Evolutionary conservation across 2,329 filamentous ascomycete species (phyloP).

Genomic region (Pseudogymnoascus verrucosus): DNA sequence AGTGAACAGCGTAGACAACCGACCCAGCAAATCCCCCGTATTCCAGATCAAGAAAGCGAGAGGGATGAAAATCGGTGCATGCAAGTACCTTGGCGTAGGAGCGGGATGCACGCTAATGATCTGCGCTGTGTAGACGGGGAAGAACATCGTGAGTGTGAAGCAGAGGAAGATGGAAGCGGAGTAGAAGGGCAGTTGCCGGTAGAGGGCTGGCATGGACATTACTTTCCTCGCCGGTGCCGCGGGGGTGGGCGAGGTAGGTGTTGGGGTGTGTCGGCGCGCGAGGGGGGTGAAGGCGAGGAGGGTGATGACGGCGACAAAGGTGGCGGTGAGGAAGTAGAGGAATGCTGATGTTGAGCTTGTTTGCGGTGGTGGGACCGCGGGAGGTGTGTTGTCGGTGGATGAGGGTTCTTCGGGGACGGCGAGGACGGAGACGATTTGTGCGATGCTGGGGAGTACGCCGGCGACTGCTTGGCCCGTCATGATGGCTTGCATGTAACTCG

Average conservation of each 20-base stretch:
- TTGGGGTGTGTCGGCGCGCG: slow-evolving; percentile 45
- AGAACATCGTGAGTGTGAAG: slow-evolving; percentile 85
- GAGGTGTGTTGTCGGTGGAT: slow-evolving; percentile 16
- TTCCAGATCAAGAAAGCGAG: slow-evolving; percentile 93
- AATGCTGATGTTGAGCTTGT: slow-evolving; percentile 66
- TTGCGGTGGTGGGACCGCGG: slow-evolving; percentile 26
- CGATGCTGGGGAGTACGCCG: slow-evolving; percentile 79
- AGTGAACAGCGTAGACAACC: slow-evolving; percentile 56
- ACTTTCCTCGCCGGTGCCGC: slow-evolving; percentile 32
- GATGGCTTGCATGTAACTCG: slow-evolving; percentile 90
- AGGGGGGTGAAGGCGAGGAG: slow-evolving; percentile 70
- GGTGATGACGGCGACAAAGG: slow-evolving; percentile 61
- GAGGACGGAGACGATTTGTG: slow-evolving; percentile 78
- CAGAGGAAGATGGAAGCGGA: slow-evolving; percentile 70
- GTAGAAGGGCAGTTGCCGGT: slow-evolving; percentile 72
- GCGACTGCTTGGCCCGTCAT: slow-evolving; percentile 93
- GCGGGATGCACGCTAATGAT: slow-evolving; percentile 42
- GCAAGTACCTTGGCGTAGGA: slow-evolving; percentile 49
- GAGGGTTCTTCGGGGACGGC: slow-evolving; percentile 40
- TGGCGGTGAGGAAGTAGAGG: slow-evolving; percentile 84
- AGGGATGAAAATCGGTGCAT: slow-evolving; percentile 75
- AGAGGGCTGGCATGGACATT: slow-evolving; percentile 56
- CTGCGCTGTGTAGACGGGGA: slow-evolving; percentile 80
- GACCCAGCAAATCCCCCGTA: slow-evolving; percentile 71
- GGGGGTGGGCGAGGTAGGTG: slow-evolving; percentile 31